phyloP scores from a whole-genome alignment of 2,329 filamentous ascomycete genomes.

The Chaetomium globosum region DNA sequence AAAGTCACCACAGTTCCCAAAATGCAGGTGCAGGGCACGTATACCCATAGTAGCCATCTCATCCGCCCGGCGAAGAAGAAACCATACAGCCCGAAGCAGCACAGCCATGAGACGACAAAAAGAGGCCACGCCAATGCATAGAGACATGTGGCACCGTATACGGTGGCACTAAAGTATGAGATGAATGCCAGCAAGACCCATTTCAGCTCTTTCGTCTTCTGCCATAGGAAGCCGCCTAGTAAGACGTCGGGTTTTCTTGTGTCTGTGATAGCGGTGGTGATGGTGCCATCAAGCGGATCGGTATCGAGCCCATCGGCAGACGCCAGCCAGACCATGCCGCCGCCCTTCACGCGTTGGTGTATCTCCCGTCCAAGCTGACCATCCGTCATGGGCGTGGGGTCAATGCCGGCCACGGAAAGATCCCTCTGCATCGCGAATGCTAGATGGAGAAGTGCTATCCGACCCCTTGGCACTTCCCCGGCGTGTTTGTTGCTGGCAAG shows the following conservation, averaged over 20 bases:
- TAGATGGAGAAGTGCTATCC: not conserved
- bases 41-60: not conserved
- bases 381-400: not conserved
- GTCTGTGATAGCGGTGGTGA: not conserved
- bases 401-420: not conserved
- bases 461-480: not conserved
- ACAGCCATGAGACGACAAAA: not conserved
- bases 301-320: not conserved
- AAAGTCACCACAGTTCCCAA: not conserved
- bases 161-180: not conserved
- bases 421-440: not conserved
- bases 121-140: not conserved
- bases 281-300: not conserved
- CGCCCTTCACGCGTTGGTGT: not conserved
- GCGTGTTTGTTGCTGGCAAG: not conserved
- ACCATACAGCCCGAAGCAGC: not conserved
- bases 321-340: not conserved
- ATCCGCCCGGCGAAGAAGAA: not conserved
- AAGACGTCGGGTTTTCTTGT: not conserved
- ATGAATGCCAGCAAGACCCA: not conserved
- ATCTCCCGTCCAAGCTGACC: not conserved
- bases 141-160: not conserved
- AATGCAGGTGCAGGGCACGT: not conserved
- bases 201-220: not conserved
- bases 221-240: not conserved